Conservation (phyloP, 2,329 filamentous ascomycete species). For the Penicillium sumatraense region DNA sequence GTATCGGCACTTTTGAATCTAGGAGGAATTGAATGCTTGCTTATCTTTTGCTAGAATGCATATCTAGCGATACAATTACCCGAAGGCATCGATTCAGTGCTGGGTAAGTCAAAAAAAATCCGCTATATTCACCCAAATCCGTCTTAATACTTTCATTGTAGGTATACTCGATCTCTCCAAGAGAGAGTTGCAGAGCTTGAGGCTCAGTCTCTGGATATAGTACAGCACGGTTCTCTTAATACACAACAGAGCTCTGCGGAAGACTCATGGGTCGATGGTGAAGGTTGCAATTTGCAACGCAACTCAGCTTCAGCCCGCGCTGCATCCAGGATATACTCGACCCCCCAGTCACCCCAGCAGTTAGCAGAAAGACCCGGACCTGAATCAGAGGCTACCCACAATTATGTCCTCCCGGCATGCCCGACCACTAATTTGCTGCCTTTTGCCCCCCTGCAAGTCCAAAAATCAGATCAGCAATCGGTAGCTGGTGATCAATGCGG, state of each 20-base stretch:
- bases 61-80: slow-evolving; percentile 7
- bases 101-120: no score
- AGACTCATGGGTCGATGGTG: not conserved
- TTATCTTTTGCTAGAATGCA: slow-evolving; percentile 7
- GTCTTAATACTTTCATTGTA: not conserved
- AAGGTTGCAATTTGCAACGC: not conserved
- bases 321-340: not conserved
- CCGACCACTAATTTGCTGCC: not conserved
- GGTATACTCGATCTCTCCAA: slow-evolving; percentile 17
- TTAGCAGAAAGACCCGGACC: not conserved
- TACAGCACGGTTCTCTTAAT: not conserved
- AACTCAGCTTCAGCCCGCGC: not conserved
- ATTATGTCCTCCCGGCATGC: not conserved
- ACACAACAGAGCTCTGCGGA: not conserved
- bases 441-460: not conserved
- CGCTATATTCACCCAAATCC: no score
- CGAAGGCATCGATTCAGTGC: slow-evolving; percentile 11
- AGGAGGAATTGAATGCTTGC: not conserved
- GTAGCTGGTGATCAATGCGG: slow-evolving; percentile 6
- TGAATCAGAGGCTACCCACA: not conserved
- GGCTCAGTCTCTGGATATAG: slow-evolving; percentile 4
- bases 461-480: not conserved
- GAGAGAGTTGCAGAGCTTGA: slow-evolving; percentile 13
- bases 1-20: not conserved
- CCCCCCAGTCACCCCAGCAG: not conserved